Evolutionary conservation across 1,139 yeast genomes (phyloP), one percentile per base, ranked within the genome.

Genomic region (Nakaseomyces kungkrabaensis): DNA sequence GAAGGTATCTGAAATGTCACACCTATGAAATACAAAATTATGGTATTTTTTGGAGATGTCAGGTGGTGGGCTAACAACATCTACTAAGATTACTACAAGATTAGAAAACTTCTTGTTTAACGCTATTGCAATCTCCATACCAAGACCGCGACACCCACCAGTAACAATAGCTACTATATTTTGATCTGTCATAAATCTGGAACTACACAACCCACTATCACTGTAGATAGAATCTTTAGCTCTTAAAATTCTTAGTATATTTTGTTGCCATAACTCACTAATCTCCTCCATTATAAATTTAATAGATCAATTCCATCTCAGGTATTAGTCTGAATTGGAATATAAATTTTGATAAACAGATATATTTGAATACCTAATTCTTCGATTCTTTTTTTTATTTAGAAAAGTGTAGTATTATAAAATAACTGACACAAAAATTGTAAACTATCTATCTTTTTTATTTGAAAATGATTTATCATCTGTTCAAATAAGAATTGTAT

Each of bases 101-200:
- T 67, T 66, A 7, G 72, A 11, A n/a, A 27, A 25, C 29, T 32
- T 70, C n/a, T 56, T 54, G 4, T 67, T 66, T 50, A 87, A 74
- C 38, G 63, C 61, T 17, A 57, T 54, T 0, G 76, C 85, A n/a
- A 89, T 56, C 51, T 79, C 85, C 45, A 68, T 68, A 0, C 97
- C 97, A 26, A 90, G 70, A 0, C 97, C 97, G 0, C 78, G 69
- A 2, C 77, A 63, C 0, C 96, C 97, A 1, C 97, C 97, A 0
- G 97, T 89, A 27, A 90, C 71, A n/a, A 88, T 66, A 0, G 82
- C 83, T 10, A 84, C 69, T 27, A 41, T 11, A 25, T 38, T 11
- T 38, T 38, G 42, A 25, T 31, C 31, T 1, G 13, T 24, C 42
- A 26, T 9, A 11, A 38, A 26, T 13, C 13, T 38, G 17, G n/a